A percentile compares a stretch with the other conserved stretches of the same genome.
Conservation (phyloP, 495 filamentous ascomycete genomes). For the Parachaetomium inaequale region DNA sequence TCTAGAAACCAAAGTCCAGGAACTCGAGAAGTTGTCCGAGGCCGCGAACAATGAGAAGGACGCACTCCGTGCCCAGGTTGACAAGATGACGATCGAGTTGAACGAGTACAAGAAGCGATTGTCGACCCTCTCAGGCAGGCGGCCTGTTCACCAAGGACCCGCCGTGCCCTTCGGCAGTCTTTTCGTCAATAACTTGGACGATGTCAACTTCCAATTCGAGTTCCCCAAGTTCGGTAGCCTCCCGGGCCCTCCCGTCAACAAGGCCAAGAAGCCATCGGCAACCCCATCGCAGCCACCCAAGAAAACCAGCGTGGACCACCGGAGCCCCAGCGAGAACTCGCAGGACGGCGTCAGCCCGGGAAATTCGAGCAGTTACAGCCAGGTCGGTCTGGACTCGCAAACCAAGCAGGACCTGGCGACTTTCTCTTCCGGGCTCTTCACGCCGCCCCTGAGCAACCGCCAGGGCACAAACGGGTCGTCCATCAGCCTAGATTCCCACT, state of each 20-base stretch:
- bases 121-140: conserved; percentile 50
- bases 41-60: conserved; percentile 81
- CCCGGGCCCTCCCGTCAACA: conserved; percentile 59
- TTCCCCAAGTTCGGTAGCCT: conserved; percentile 86
- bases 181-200: conserved; percentile 62
- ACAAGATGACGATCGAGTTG: conserved; percentile 79
- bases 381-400: conserved; percentile 26
- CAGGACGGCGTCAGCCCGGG: conserved; percentile 30
- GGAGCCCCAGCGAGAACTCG: conserved; percentile 33
- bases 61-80: conserved; percentile 77
- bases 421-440: conserved; percentile 34
- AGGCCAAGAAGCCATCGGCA: conserved; percentile 24
- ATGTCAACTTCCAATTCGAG: conserved; percentile 78
- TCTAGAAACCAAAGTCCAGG: conserved; percentile 87
- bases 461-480: conserved; percentile 45
- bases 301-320: conserved; percentile 27
- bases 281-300: conserved; percentile 24
- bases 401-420: conserved; percentile 37
- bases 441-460: conserved; percentile 33
- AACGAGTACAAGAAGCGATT: conserved; percentile 85
- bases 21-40: conserved; percentile 85
- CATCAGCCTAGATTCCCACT: conserved; percentile 58
- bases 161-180: conserved; percentile 38
- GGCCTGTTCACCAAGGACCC: conserved; percentile 22
- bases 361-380: conserved; percentile 27